Conservation (phyloP, 1,284 basidiomycete genomes). For the Leccinum pachyderme region DNA sequence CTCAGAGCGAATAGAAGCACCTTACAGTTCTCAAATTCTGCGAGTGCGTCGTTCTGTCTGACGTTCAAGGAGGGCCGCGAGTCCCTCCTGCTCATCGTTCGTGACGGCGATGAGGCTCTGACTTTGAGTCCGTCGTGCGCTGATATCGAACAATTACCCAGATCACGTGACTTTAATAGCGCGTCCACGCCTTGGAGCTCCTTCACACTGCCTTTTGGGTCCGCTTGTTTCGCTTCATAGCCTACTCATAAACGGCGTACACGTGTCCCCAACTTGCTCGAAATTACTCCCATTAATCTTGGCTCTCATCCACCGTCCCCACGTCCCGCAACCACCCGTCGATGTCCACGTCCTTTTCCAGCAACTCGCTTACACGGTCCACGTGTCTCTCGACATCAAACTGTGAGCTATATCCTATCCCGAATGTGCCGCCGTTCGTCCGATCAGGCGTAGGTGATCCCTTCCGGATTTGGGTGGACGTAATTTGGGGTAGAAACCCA, state of each 20-base stretch:
- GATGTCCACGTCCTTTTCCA: conserved; percentile 47
- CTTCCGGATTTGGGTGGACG: conserved; percentile 38
- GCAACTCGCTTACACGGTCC: conserved; percentile 40
- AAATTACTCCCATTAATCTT: conserved; percentile 12
- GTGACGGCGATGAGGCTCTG: conserved; percentile 36
- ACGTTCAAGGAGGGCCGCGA: conserved; percentile 65
- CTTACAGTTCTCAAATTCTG: conserved; percentile 81
- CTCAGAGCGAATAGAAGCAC: conserved; percentile 13
- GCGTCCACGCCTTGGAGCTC: conserved; percentile 17
- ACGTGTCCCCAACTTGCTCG: conserved; percentile 10
- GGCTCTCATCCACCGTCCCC: conserved; percentile 16
- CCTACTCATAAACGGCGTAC: conserved; percentile 22
- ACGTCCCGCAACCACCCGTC: conserved; percentile 43
- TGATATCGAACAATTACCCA: conserved; percentile 33
- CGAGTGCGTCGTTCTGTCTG: conserved; percentile 73
- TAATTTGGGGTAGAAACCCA: conserved; percentile 39
- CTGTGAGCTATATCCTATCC: conserved; percentile 45
- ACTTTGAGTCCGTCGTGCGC: conserved; percentile 24
- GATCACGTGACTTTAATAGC: conserved; percentile 30
- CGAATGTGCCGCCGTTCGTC: conserved; percentile 29
- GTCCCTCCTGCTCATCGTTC: conserved; percentile 77
- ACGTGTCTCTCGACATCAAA: conserved; percentile 46
- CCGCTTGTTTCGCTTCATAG: conserved; percentile 11
- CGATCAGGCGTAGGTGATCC: conserved; percentile 13
- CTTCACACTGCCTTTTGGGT: conserved; percentile 31